Conservation (phyloP, 805 yeast genomes). For the Myxozyma udenii region DNA sequence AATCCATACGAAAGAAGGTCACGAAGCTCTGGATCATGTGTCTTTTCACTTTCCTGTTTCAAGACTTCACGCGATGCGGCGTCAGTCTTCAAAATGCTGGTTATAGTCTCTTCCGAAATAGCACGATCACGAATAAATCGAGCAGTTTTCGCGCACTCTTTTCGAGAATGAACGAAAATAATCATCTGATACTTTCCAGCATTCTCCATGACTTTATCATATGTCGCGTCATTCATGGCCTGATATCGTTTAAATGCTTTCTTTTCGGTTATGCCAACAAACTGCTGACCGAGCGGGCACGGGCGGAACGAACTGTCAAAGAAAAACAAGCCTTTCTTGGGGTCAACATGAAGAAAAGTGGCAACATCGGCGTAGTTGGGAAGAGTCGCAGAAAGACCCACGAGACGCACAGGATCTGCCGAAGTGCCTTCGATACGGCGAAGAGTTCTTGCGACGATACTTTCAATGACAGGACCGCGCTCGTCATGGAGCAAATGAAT, state of each 20-base stretch:
- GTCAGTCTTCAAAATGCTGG: constrained; percentile 47
- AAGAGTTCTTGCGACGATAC: constrained; percentile 50
- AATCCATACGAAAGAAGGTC: constrained; percentile 40
- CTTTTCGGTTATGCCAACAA: constrained; percentile 45
- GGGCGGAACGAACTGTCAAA: constrained; percentile 53
- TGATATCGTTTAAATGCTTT: constrained; percentile 60
- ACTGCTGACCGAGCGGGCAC: constrained; percentile 44
- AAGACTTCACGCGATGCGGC: constrained; percentile 41
- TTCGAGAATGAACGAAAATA: constrained; percentile 48
- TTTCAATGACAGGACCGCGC: constrained; percentile 52
- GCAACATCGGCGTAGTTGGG: constrained; percentile 52
- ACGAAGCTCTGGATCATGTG: constrained; percentile 18
- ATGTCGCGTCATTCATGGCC: constrained; percentile 65
- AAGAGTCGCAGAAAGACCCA: constrained; percentile 54
- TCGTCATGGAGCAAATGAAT: constrained; percentile 47
- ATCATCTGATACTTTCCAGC: constrained; percentile 37
- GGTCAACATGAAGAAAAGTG: constrained; percentile 51
- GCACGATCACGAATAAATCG: constrained; percentile 32
- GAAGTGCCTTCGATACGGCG: constrained; percentile 66
- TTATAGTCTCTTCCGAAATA: constrained; percentile 51
- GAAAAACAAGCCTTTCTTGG: constrained; percentile 81
- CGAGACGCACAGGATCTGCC: constrained; percentile 53
- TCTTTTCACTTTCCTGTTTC: constrained; percentile 18
- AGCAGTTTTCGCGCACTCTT: constrained; percentile 49
- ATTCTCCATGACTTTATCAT: constrained; percentile 47